Percentiles rank a stretch among this genome's conserved stretches.
phyloP scores from a whole-genome alignment of 306 rosid genomes.

The Trichosanthes truncata region DNA sequence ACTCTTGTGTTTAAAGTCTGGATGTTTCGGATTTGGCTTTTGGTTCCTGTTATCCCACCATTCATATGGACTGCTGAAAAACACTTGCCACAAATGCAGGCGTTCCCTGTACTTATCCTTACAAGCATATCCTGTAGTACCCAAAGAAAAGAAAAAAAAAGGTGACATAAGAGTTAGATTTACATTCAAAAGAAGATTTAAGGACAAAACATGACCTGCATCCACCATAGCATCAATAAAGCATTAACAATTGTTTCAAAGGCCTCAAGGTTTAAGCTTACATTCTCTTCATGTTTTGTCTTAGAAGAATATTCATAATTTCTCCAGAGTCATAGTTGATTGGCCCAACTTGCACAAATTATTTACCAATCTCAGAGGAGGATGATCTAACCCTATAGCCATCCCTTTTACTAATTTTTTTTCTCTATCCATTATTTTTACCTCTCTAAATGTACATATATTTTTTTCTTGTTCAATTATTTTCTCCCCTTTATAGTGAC shows the following conservation, averaged over 20 bases:
- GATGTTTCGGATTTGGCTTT: slow-evolving; percentile 35
- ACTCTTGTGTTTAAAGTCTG: slow-evolving; percentile 72
- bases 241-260: neutral
- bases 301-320: neutral
- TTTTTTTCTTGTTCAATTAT: neutral
- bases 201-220: neutral
- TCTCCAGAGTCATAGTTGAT: neutral
- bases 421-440: neutral
- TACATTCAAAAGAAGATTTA: slow-evolving; percentile 11
- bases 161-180: neutral
- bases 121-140: slow-evolving; percentile 20
- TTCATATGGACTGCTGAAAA: slow-evolving; percentile 55
- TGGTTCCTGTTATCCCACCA: slow-evolving; percentile 75
- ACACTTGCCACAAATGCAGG: slow-evolving; percentile 75
- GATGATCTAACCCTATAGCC: neutral
- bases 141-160: neutral
- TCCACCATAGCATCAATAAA: neutral
- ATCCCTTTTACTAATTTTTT: neutral
- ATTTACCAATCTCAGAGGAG: neutral
- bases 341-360: neutral
- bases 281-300: too few species aligned
- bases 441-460: neutral
- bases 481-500: neutral
- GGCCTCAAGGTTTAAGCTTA: neutral
- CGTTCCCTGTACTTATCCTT: slow-evolving; percentile 20